Base-by-base conservation (phyloP, 257 asterid genomes). In the Thymus quinquecostatus region DNA sequence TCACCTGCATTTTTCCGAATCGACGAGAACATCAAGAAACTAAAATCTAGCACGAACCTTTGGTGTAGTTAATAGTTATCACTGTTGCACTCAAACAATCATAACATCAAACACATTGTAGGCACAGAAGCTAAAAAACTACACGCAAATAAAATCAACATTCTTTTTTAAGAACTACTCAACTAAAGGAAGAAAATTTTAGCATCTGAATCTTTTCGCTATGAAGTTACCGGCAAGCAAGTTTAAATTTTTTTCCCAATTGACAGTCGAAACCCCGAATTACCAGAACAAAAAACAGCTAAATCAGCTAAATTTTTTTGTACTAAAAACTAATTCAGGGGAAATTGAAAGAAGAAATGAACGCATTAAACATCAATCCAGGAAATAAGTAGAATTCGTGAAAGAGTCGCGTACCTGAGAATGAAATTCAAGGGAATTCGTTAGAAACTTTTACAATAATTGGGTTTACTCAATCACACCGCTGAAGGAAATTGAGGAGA, bases 1-100 rank as follows among this genome's bases (percentile, higher is more conserved):
- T 56, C 38, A 69, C 55, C 81, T 72, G 76, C 77, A 75, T 71
- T 70, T 30, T 63, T 34, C 49, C 13, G 43, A 48, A 32, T 70
- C 44, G 47, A 30, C 10, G 66, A 59, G 30, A 7, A 66, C 8
- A 40, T 59, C n/a, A 75, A 10, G 40, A 47, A 55, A 27, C 27
- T 8, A 58, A 49, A 48, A 48, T 51, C 48, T 0, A 66, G 70
- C 64, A 56, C 38, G 5, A 7, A 3, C 8, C 55, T 55, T 1
- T 21, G 5, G 12, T 10, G 43, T 43, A 49, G 27, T 14, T 21
- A 44, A 43, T 43, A 49, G 27, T 14, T 21, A 44, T 8, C 48
- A 75, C 34, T 8, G 56, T 57, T 27, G 41, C 53, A 44, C 27
- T 45, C 45, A 2, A 5, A 50, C 48, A 55, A 7, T 43, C 55